A percentile compares a stretch with the other conserved stretches of the same genome.
Conservation (phyloP, 2,329 filamentous ascomycete species). For the Colletotrichum echinochloae region DNA sequence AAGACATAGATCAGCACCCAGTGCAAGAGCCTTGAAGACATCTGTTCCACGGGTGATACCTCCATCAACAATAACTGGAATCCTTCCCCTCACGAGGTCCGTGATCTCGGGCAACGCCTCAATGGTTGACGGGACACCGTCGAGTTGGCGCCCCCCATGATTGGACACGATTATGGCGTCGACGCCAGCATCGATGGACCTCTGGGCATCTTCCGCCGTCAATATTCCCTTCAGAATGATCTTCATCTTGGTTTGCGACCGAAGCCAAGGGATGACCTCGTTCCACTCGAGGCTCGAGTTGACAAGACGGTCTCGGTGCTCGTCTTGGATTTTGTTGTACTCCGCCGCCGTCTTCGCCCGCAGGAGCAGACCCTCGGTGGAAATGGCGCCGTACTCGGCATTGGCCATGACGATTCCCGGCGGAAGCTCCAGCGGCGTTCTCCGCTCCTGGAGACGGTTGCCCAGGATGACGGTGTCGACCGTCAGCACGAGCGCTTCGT, state of each 20-base stretch:
- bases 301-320: constrained; percentile 32
- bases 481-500: constrained; percentile 47
- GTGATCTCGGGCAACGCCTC: constrained; percentile 40
- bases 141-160: constrained; percentile 43
- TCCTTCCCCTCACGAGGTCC: constrained; percentile 32
- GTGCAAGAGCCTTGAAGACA: constrained; percentile 37
- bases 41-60: constrained; percentile 37
- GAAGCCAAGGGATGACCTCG: constrained; percentile 43
- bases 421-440: constrained; percentile 43
- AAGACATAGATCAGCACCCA: constrained; percentile 34
- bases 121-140: constrained; percentile 39
- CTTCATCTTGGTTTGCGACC: constrained; percentile 44
- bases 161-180: constrained; percentile 43
- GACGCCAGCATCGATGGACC: constrained; percentile 41
- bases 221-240: constrained; percentile 44
- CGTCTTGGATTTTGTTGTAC: constrained; percentile 26
- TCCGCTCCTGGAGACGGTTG: constrained; percentile 47
- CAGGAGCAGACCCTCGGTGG: constrained; percentile 42
- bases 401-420: constrained; percentile 44
- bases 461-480: constrained; percentile 48
- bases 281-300: constrained; percentile 44
- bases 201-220: constrained; percentile 42
- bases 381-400: constrained; percentile 21
- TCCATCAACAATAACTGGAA: constrained; percentile 43
- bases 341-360: constrained; percentile 36